Percentiles rank a stretch among this genome's conserved stretches.
Evolutionary conservation across 2,329 filamentous ascomycete species (phyloP).

Genomic region (Hypomyces perniciosus): DNA sequence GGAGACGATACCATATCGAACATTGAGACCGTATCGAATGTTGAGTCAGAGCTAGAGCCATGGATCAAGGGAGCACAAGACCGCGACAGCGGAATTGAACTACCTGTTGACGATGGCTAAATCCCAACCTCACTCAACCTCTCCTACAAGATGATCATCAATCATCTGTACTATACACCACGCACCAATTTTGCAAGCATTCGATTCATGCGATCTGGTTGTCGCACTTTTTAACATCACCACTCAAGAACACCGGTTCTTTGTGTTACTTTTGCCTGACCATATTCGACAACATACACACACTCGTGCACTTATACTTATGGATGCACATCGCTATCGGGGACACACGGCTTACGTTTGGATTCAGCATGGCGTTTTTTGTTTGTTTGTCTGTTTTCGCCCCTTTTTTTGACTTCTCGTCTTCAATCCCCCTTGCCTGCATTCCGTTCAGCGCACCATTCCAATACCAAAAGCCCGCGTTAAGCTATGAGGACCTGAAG

Average conservation of each 20-base stretch:
- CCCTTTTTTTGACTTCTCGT: not conserved
- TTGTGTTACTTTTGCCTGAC: not conserved
- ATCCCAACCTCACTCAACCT: not conserved
- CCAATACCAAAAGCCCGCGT: no score
- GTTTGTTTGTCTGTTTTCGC: not conserved
- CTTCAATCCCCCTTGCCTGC: not conserved
- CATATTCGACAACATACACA: constrained; percentile 6
- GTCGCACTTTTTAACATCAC: constrained; percentile 1
- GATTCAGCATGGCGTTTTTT: constrained; percentile 9
- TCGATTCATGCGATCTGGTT: not conserved
- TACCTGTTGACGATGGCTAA: constrained; percentile 36
- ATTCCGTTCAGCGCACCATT: no score
- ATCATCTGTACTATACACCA: not conserved
- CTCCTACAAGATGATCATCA: not conserved
- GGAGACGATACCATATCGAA: constrained; percentile 19
- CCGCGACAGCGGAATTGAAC: constrained; percentile 48
- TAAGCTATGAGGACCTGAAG: not conserved
- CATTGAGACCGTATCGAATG: constrained; percentile 20
- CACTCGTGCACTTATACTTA: constrained; percentile 7
- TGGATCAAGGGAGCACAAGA: constrained; percentile 39
- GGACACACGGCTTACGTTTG: constrained; percentile 12
- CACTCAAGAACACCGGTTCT: constrained; percentile 4
- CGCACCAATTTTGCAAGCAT: not conserved
- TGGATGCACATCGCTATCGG: constrained; percentile 5
- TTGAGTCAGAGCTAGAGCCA: constrained; percentile 19